Percentiles rank a stretch among this genome's conserved stretches.
Evolutionary conservation across 2,329 filamentous ascomycete genomes (phyloP).

Genomic region (Elsinoe batatas): DNA sequence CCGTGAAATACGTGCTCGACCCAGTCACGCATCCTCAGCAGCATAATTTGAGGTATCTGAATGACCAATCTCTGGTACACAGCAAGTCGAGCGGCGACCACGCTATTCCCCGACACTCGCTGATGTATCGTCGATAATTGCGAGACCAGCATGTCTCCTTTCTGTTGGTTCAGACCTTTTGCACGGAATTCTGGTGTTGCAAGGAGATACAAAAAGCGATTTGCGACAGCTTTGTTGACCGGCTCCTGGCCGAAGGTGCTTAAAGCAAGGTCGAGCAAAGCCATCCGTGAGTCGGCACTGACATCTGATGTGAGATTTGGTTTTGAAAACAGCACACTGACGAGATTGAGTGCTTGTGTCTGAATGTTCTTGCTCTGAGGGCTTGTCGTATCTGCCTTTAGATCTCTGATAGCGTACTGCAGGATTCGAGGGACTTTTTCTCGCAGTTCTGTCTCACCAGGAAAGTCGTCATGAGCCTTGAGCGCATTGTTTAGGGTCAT

Average conservation of each 20-base stretch:
- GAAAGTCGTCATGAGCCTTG: slow-evolving; percentile 72
- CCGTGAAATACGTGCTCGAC: slow-evolving; percentile 71
- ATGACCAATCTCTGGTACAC: slow-evolving; percentile 70
- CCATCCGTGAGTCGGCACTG: slow-evolving; percentile 66
- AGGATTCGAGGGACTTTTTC: slow-evolving; percentile 68
- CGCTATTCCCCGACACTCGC: slow-evolving; percentile 67
- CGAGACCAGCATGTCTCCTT: slow-evolving; percentile 60
- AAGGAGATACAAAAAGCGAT: slow-evolving; percentile 70
- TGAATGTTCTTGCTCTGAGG: slow-evolving; percentile 58
- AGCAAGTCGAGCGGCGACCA: slow-evolving; percentile 63
- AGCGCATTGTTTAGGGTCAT: slow-evolving; percentile 65
- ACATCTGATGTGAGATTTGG: slow-evolving; percentile 60
- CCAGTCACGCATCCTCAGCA: slow-evolving; percentile 62
- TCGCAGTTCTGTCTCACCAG: slow-evolving; percentile 60
- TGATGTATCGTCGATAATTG: slow-evolving; percentile 64
- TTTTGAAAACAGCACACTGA: slow-evolving; percentile 67
- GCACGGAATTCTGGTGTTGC: slow-evolving; percentile 68
- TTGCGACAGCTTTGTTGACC: slow-evolving; percentile 66
- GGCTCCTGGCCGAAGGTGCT: slow-evolving; percentile 58
- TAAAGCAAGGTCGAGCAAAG: slow-evolving; percentile 73
- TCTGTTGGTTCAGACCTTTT: slow-evolving; percentile 62
- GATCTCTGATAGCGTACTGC: slow-evolving; percentile 76
- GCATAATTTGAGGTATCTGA: slow-evolving; percentile 62
- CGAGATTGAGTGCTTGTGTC: slow-evolving; percentile 67
- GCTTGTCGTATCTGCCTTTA: slow-evolving; percentile 40